These are phyloP conservation scores for Chaetomium fimeti DNA, from an alignment of 495 filamentous ascomycete species.

Conservation along the genomic window DNA sequence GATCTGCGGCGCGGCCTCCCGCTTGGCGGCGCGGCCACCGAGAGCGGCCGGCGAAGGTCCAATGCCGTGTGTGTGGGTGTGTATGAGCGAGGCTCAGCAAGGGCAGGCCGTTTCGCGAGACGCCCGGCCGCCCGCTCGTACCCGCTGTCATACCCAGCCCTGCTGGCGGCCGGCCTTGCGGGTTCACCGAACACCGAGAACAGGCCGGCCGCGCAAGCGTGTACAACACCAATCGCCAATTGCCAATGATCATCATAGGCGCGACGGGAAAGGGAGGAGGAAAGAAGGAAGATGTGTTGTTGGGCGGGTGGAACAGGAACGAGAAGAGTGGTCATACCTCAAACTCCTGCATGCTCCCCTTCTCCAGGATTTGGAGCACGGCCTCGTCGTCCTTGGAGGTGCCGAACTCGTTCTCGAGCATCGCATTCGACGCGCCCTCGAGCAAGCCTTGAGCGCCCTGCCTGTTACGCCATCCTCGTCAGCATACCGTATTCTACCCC, in stretches of 20 bases:
- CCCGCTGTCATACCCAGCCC: slow-evolving; percentile 1
- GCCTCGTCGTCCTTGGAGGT: slow-evolving; percentile 72
- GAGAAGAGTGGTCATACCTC: slow-evolving; percentile 52
- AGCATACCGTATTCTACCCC: not conserved
- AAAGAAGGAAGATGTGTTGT: not conserved
- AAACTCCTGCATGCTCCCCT: slow-evolving; percentile 65
- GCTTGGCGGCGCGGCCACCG: not conserved
- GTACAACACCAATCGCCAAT: not conserved
- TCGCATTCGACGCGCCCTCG: slow-evolving; percentile 68
- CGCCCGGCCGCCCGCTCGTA: slow-evolving; percentile 1
- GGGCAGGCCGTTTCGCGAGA: slow-evolving; percentile 21
- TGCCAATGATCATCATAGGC: not conserved
- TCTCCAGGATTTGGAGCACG: slow-evolving; percentile 74
- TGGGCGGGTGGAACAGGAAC: not conserved
- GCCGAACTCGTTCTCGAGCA: slow-evolving; percentile 84
- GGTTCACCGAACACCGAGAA: not conserved
- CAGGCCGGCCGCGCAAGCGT: not conserved
- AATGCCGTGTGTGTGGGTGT: not conserved
- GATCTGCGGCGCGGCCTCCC: not conserved
- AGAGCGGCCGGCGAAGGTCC: slow-evolving; percentile 8
- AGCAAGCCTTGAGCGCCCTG: slow-evolving; percentile 81
- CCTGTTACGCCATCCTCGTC: slow-evolving; percentile 44
- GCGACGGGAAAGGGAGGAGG: not conserved
- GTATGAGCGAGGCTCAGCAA: slow-evolving; percentile 7
- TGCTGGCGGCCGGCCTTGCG: not conserved